Evolutionary conservation across 2,329 filamentous ascomycete genomes (phyloP), one percentile per base, ranked within the genome.

Genomic region (Polychaeton citri): DNA sequence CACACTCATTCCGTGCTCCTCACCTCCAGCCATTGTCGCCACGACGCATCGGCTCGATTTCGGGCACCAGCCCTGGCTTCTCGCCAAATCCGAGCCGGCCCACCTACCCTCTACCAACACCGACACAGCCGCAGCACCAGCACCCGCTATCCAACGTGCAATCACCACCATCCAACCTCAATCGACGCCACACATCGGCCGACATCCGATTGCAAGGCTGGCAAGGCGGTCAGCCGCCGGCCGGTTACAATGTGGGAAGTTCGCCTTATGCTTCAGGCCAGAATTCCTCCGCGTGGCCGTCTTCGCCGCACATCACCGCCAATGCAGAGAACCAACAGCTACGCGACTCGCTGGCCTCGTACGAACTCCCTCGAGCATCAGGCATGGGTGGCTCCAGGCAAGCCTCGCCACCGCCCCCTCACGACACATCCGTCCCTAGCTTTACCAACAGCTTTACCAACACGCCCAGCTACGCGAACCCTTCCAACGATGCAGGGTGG

Each of bases 121-220:
- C 45, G 26, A 46, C 41, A 24, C 68, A 21, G 15, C 69, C 77
- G 47, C 68, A 72, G 18, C 72, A 75, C 21, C 75, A 78, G 21
- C 73, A 76, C 52, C 73, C 73, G 13, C 61, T 74, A 21, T 66
- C 71, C n/a, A 65, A 63, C 36, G 66, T 66, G 38, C 61, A 65
- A 15, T 73, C 73, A 24, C 69, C 72, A 17, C 69, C 72, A 1
- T 72, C 75, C 38, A 86, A 76, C 49, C 68, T 94, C 32, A 74
- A 77, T 31, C 78, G 88, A 43, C 76, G 88, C 42, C 90, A 98
- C 60, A 98, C 90, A 2, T 88, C 87, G 26, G 90, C 90, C 39
- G 90, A 98, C 55, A 96, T 98, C 48, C 79, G 90, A 36, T 80
- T 64, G 4, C 62, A 66, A 42, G 63, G 64, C 40, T 87, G 65